These are phyloP conservation scores for Leccinum subspadiceum DNA, from an alignment of 1,284 basidiomycete species.

Conservation along the genomic window DNA sequence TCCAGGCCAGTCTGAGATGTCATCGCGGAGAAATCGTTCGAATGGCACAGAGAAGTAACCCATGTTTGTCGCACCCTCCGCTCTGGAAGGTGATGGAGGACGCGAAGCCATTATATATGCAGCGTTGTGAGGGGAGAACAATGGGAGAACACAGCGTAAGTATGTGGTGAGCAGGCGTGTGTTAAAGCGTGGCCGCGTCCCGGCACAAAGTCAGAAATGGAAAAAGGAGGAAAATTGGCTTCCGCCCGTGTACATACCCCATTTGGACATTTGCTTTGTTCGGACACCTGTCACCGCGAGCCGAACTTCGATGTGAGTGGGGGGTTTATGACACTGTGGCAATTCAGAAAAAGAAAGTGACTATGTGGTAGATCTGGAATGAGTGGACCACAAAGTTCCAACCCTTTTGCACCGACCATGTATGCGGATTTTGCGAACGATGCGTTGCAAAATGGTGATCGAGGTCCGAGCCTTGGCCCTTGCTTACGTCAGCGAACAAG, in stretches of 20 bases:
- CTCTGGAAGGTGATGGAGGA: constrained; percentile 72
- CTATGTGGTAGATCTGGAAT: background rate
- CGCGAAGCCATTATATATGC: constrained; percentile 72
- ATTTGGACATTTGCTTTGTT: background rate
- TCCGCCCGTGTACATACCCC: background rate
- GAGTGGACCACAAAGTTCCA: background rate
- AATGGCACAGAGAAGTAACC: constrained; percentile 51
- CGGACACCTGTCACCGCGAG: background rate
- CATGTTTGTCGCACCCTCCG: constrained; percentile 32
- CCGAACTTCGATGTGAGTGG: background rate
- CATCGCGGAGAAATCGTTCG: constrained; percentile 53
- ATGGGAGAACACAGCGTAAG: constrained; percentile 9
- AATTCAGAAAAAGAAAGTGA: background rate
- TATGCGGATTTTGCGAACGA: background rate
- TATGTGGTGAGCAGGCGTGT: constrained; percentile 5
- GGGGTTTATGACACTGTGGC: background rate
- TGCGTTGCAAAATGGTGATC: background rate
- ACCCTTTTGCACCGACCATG: background rate
- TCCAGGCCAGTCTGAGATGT: constrained; percentile 52
- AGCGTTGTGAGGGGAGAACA: constrained; percentile 19
- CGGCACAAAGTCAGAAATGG: background rate
- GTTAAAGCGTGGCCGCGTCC: constrained; percentile 13
- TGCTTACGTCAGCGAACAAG: constrained; percentile 18
- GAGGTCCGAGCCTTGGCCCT: background rate
- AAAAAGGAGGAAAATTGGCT: background rate